A percentile compares a stretch with the other conserved stretches of the same genome.
Conservation (phyloP, 441 rosid species). For the Macaranga tanarius region DNA sequence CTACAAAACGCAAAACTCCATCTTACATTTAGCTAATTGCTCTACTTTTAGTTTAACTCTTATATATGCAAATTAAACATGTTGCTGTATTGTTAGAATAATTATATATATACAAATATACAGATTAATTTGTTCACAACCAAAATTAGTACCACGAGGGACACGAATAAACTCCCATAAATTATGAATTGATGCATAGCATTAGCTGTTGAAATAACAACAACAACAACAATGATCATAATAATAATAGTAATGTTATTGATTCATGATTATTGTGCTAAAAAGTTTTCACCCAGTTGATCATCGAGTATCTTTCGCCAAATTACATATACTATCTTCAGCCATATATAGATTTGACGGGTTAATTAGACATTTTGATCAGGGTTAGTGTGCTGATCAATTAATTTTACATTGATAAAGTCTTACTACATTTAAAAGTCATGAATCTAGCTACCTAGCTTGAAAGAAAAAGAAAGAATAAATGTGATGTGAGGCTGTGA, state of each 20-base stretch:
- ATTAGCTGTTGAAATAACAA: too few species aligned
- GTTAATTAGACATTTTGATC: background rate
- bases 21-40: conserved; percentile 21
- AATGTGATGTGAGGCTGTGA: background rate
- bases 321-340: too few species aligned
- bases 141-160: too few species aligned
- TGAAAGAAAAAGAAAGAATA: background rate
- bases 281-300: too few species aligned
- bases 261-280: too few species aligned
- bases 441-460: background rate
- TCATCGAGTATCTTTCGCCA: background rate
- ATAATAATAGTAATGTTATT: too few species aligned
- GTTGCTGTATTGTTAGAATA: too few species aligned
- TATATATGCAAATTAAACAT: conserved; percentile 11
- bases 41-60: background rate
- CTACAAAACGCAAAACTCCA: conserved; percentile 9
- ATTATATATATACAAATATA: too few species aligned
- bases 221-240: too few species aligned
- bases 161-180: too few species aligned
- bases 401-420: background rate
- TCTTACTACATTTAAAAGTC: background rate
- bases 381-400: background rate
- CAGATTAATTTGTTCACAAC: background rate
- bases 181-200: too few species aligned
- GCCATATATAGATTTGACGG: conserved; percentile 18